Percentiles rank a stretch among this genome's conserved stretches.
Conservation (phyloP, 345 rosid genomes). For the Gossypium longicalyx region DNA sequence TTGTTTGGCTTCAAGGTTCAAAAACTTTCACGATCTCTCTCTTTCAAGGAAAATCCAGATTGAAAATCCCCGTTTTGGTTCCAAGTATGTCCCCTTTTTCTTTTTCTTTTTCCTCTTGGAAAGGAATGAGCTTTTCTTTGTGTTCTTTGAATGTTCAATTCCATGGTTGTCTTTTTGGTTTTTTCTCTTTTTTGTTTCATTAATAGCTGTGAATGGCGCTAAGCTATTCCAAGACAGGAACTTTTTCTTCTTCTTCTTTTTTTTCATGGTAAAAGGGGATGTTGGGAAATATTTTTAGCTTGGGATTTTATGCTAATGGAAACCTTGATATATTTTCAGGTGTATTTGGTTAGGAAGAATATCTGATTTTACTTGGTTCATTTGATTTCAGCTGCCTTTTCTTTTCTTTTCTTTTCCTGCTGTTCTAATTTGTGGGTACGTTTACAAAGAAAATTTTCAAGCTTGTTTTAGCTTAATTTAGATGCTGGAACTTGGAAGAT, state of each 20-base stretch:
- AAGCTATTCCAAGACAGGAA: not conserved
- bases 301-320: not conserved
- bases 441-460: not conserved
- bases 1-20: conserved; percentile 9
- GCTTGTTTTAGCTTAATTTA: not conserved
- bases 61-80: not conserved
- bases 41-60: conserved; percentile 3
- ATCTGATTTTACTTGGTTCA: not conserved
- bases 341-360: not conserved
- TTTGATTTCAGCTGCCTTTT: not conserved
- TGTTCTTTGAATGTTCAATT: not conserved
- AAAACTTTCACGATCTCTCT: not conserved
- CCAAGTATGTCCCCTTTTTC: conserved; percentile 2
- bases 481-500: not conserved
- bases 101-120: not conserved
- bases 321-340: conserved; percentile 1
- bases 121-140: not conserved
- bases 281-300: not conserved
- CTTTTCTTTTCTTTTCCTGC: not conserved
- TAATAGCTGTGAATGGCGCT: not conserved
- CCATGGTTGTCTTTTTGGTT: not conserved
- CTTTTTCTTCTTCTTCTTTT: not conserved
- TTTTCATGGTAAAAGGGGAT: not conserved
- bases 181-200: not conserved
- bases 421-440: not conserved